phyloP scores from a whole-genome alignment of 2,329 filamentous ascomycete species.

The Diaporthe capsici region DNA sequence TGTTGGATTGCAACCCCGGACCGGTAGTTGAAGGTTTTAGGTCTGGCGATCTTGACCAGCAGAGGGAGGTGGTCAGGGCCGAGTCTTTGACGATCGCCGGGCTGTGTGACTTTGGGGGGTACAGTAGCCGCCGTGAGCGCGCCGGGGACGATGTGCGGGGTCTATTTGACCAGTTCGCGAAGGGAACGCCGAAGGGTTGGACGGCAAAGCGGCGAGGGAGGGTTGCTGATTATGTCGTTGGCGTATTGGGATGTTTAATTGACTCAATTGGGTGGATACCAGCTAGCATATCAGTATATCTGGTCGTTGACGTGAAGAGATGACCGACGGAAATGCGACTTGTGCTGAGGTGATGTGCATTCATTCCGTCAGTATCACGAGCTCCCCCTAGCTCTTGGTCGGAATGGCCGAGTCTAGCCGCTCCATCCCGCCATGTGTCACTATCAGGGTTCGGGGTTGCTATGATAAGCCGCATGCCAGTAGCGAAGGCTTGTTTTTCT shows the following conservation, averaged over 20 bases:
- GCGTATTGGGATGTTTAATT: neutral
- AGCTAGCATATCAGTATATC: neutral
- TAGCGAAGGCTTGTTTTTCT: too few relatives aligned
- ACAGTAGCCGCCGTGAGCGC: neutral
- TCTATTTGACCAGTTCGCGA: neutral
- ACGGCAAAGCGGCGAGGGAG: neutral
- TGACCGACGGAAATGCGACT: neutral
- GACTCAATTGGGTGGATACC: slow-evolving; percentile 5
- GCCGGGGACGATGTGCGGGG: slow-evolving; percentile 4
- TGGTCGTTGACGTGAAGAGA: slow-evolving; percentile 1
- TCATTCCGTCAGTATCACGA: slow-evolving; percentile 5
- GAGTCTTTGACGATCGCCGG: slow-evolving; percentile 13
- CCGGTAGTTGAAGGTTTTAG: neutral
- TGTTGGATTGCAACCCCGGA: neutral
- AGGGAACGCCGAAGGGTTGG: neutral
- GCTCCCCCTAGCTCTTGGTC: slow-evolving; percentile 4
- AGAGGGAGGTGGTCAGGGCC: neutral
- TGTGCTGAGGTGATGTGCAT: neutral
- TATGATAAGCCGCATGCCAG: too few relatives aligned
- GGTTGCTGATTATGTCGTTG: neutral
- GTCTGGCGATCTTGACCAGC: slow-evolving; percentile 9
- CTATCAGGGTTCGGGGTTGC: neutral
- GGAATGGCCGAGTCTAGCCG: slow-evolving; percentile 20
- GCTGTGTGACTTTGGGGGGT: slow-evolving; percentile 4
- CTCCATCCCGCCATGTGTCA: neutral